Evolutionary conservation across 2,329 filamentous ascomycete species (phyloP).

Genomic region (Calcarisporium arbuscula): DNA sequence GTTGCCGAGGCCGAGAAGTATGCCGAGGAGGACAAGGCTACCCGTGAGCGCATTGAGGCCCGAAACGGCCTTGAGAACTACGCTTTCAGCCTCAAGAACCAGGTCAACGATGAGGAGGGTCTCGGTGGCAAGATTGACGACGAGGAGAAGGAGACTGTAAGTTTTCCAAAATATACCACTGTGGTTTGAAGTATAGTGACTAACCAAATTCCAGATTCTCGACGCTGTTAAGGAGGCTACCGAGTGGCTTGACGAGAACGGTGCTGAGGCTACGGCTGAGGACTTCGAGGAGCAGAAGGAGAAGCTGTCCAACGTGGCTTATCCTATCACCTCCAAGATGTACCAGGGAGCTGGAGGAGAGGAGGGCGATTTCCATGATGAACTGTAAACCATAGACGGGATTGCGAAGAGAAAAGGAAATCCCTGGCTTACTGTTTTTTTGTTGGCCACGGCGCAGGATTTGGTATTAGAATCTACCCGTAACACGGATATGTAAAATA

Average conservation of each 20-base stretch:
- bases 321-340: constrained; percentile 98
- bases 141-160: constrained; percentile 93
- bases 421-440: constrained; percentile 21
- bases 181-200: constrained; percentile 13
- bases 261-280: constrained; percentile 74
- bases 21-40: constrained; percentile 98
- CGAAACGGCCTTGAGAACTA: constrained; percentile 98
- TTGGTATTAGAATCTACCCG: constrained; percentile 15
- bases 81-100: constrained; percentile 98
- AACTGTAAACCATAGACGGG: constrained; percentile 57
- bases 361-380: constrained; percentile 69
- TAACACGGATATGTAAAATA: constrained; percentile 22
- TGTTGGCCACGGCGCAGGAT: constrained; percentile 18
- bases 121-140: constrained; percentile 98
- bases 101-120: constrained; percentile 93
- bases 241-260: constrained; percentile 97
- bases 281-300: constrained; percentile 99
- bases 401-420: constrained; percentile 10
- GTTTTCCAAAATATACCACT: constrained; percentile 25
- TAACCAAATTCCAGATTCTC: constrained; percentile 57
- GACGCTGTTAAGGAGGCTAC: constrained; percentile 95
- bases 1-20: constrained; percentile 97
- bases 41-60: constrained; percentile 92
- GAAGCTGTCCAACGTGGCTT: constrained; percentile 93
- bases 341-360: constrained; percentile 66